These are phyloP conservation scores for Colletotrichum acutatum DNA, from an alignment of 2,329 filamentous ascomycete species.

Conservation along the genomic window DNA sequence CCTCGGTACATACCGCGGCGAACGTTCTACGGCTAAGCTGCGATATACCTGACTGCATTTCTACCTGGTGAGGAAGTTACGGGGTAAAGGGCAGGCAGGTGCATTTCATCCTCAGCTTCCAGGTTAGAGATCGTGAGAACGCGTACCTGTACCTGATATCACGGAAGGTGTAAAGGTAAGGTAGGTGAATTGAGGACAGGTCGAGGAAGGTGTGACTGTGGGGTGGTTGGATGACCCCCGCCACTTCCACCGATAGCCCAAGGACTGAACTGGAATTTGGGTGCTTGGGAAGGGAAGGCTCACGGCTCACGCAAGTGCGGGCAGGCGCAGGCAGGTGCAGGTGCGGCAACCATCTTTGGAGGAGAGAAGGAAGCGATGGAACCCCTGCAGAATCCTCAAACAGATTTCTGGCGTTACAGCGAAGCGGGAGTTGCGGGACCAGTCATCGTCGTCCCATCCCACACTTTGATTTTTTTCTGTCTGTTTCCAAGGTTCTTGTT, in stretches of 20 bases:
- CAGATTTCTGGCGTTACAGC: constrained; percentile 34
- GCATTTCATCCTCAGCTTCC: not conserved
- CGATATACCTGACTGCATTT: not conserved
- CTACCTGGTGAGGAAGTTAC: no score
- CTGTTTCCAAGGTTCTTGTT: not conserved
- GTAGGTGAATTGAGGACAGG: not conserved
- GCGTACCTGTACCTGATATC: not conserved
- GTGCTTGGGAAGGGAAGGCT: not conserved
- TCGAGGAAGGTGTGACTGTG: not conserved
- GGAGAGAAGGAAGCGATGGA: constrained; percentile 28
- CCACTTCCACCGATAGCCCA: not conserved
- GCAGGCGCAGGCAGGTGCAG: not conserved
- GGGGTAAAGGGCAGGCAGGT: no score
- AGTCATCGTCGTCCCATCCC: constrained; percentile 30
- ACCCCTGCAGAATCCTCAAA: constrained; percentile 41
- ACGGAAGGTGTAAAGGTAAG: not conserved
- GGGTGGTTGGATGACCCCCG: constrained; percentile 14
- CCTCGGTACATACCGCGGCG: not conserved
- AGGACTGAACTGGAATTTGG: not conserved
- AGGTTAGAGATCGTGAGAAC: not conserved
- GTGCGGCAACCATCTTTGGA: constrained; percentile 15
- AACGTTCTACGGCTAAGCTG: not conserved
- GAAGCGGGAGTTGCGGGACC: constrained; percentile 24
- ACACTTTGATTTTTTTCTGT: constrained; percentile 3
- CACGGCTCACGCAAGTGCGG: not conserved